Evolutionary conservation across 163 green algal genomes (phyloP), one percentile per base, ranked within the genome.

Genomic region (Scenedesmus sp.): DNA sequence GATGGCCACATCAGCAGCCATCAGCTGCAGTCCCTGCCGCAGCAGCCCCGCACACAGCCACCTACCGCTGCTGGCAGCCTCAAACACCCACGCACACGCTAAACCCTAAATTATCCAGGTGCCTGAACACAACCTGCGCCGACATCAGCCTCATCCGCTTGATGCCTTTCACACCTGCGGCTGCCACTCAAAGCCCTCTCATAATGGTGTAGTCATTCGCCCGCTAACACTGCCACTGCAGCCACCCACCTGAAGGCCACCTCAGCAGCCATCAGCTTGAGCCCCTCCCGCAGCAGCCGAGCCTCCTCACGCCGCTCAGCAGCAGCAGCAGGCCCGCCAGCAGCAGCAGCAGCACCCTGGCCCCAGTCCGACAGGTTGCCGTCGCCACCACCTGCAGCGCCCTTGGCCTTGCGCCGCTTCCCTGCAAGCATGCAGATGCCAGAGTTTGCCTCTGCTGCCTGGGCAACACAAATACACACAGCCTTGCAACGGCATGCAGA

Each of bases 211-310:
- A 46, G 34, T 46, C 34, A 46, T 46, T 46, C 0, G 34, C 34
- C 34, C 34, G 34, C 34, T 46, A 0, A 46, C 34, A 46, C 34
- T 46, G 34, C 34, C 34, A 46, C 34, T 9, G 70, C 9, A 81
- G 20, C 70, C 70, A 12, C 81, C 13, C 54, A 64, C 81, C 52
- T 87, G 82, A 74, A 87, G 9, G 56, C 82, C 56, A 91, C 74
- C 56, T 91, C 87, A 64, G 87, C 87, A 18, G 79, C 20, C 87
- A 91, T 73, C 9, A 91, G 74, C 23, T 59, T 73, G 8, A 91
- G 60, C 1, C 87, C 87, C 16, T 91, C 87, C 34, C 56, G 20
- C 46, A 84, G 66, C 74, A 60, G 59, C 23, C 73, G 55, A 8
- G 60, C 20, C 79, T 76, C 52, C 20, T 91, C 87, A 7, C 56